A percentile compares a stretch with the other conserved stretches of the same genome.
phyloP scores from a whole-genome alignment of 73 alveolate genomes.

The Paraurostyla sp. region DNA sequence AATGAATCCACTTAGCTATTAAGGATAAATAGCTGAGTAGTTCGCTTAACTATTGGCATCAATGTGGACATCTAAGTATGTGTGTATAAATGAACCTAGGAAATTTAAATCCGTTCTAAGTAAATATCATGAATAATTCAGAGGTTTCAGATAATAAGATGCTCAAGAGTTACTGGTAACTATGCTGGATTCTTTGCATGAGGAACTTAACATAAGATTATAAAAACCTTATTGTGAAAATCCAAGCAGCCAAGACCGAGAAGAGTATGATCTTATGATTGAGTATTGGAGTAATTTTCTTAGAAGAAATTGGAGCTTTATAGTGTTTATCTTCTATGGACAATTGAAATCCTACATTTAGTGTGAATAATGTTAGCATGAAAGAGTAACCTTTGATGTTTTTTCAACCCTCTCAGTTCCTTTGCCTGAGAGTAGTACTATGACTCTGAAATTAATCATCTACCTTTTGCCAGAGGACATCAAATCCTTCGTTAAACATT shows the following conservation, averaged over 20 bases:
- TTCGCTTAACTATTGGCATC: constrained; percentile 62
- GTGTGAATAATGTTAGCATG: constrained; percentile 72
- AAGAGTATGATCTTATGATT: constrained; percentile 73
- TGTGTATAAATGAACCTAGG: constrained; percentile 72
- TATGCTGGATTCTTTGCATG: constrained; percentile 82
- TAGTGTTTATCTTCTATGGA: constrained; percentile 81
- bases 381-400: constrained; percentile 72
- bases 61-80: constrained; percentile 58
- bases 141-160: constrained; percentile 81
- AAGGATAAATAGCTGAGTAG: constrained; percentile 65
- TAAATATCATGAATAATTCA: constrained; percentile 60
- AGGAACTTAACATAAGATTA: constrained; percentile 78
- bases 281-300: constrained; percentile 83
- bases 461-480: constrained; percentile 64
- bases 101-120: constrained; percentile 73
- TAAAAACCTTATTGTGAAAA: constrained; percentile 54
- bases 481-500: not conserved
- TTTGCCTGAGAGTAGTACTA: constrained; percentile 74
- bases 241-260: constrained; percentile 40
- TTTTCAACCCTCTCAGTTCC: constrained; percentile 77
- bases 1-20: constrained; percentile 20
- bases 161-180: constrained; percentile 82
- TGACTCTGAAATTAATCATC: constrained; percentile 59
- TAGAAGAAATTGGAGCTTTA: constrained; percentile 83
- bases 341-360: constrained; percentile 69